Percentiles rank a stretch among this genome's conserved stretches.
Evolutionary conservation across 1,284 basidiomycete genomes (phyloP).

Genomic region (Cutaneotrichosporon cavernicola): DNA sequence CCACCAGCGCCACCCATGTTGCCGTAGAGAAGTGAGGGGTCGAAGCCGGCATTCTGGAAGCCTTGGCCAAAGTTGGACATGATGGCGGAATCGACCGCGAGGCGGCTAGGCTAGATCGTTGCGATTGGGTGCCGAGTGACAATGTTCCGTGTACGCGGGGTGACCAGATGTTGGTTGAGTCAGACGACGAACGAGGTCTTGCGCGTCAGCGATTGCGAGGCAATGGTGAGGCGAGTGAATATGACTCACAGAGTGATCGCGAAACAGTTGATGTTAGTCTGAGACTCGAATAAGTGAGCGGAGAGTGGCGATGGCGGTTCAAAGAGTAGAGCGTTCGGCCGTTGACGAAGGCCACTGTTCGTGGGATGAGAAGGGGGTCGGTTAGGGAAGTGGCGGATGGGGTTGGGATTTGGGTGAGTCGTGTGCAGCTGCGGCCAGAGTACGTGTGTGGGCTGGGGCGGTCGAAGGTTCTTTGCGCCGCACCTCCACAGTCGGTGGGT

Average conservation of each 20-base stretch:
- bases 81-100: constrained; percentile 14
- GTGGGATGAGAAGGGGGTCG: neutral
- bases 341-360: neutral
- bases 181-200: neutral
- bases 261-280: neutral
- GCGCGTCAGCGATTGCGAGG: neutral
- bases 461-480: constrained; percentile 10
- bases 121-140: neutral
- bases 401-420: neutral
- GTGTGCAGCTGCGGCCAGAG: constrained; percentile 2
- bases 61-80: constrained; percentile 31
- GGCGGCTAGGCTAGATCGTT: neutral
- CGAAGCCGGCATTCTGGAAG: constrained; percentile 25
- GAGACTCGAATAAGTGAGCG: neutral
- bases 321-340: neutral
- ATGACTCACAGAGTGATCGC: neutral
- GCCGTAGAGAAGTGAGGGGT: constrained; percentile 26
- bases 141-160: neutral
- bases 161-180: neutral
- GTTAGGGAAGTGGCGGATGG: neutral
- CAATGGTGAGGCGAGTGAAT: neutral
- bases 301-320: neutral
- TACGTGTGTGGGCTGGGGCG: constrained; percentile 5
- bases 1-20: constrained; percentile 12
- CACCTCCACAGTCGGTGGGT: constrained; percentile 3